Percentiles rank a stretch among this genome's conserved stretches.
phyloP scores from a whole-genome alignment of 2,329 filamentous ascomycete species.

The Colletotrichum caudatum region DNA sequence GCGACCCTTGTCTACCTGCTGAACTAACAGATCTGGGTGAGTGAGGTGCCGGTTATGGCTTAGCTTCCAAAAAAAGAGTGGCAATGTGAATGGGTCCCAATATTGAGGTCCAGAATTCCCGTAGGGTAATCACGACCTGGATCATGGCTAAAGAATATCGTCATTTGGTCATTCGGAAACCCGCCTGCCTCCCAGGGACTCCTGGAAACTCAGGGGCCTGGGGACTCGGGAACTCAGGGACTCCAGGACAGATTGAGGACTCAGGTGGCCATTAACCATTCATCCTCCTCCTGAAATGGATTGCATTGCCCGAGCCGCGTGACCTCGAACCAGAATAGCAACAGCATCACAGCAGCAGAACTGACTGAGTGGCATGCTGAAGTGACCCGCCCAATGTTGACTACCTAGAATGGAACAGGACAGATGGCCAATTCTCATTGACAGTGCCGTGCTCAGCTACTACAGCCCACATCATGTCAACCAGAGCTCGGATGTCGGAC shows the following conservation, averaged over 20 bases:
- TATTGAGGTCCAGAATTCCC: constrained; percentile 17
- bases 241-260: background rate
- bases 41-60: constrained; percentile 16
- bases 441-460: background rate
- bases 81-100: constrained; percentile 16
- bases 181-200: background rate
- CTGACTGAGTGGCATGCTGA: background rate
- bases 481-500: background rate
- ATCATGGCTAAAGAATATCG: constrained; percentile 33
- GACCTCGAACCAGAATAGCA: constrained; percentile 17
- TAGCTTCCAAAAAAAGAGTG: constrained; percentile 39
- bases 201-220: background rate
- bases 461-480: background rate
- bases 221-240: background rate
- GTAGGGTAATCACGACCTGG: constrained; percentile 17
- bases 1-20: background rate
- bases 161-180: constrained; percentile 26
- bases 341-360: background rate
- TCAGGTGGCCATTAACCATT: background rate
- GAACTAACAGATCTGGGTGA: constrained; percentile 1
- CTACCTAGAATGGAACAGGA: constrained; percentile 1
- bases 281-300: background rate
- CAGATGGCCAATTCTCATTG: constrained; percentile 18
- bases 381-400: too few relatives aligned
- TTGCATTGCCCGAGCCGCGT: constrained; percentile 3